Base-by-base conservation (phyloP, 805 yeast genomes). In the Nakazawaea holstii region DNA sequence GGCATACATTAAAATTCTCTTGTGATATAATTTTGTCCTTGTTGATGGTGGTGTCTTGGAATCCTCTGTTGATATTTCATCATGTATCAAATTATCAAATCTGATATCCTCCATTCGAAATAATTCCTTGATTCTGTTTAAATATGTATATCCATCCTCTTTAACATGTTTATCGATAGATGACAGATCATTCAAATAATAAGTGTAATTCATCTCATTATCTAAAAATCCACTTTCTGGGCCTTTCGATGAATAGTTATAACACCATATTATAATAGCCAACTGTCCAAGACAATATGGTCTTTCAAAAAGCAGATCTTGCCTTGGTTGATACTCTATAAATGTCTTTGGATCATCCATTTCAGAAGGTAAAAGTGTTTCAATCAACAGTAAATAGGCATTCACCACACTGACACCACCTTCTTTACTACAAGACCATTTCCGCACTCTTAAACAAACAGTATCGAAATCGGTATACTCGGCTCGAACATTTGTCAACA, bases 401-500 rank as follows among this genome's bases (percentile, higher is more conserved):
- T 82, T 80, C 28, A 81, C 64, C 3, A 73, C 76, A 27, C 79
- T 67, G 6, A 76, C 59, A 44, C 72, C 66, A 6, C 83, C 85
- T 38, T 64, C 64, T 2, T 57, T 36, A 9, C 70, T 62, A 3
- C 53, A 55, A 2, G 80, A 67, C 80, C 85, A 77, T 46, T 67
- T 72, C 30, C 62, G 61, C 20, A 84, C 67, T 53, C 79, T 68
- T 9, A 61, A 60, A 6, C 67, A 69, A 4, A 76, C 79, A 3
- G 67, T 57, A 14, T 72, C 72, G 57, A 73, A 80, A 53, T 83
- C 87, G 4, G 70, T 64, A 4, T 62, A 64, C 10, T 76, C 72
- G 13, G 82, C 74, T n/a, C 68, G 68, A 27, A 79, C 85, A 55
- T 79, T 84, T 79, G 82, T 79, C 53, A 87, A 73, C 55, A 80